Conservation (phyloP, 768 basidiomycete species). For the Leccinum variicolor region DNA sequence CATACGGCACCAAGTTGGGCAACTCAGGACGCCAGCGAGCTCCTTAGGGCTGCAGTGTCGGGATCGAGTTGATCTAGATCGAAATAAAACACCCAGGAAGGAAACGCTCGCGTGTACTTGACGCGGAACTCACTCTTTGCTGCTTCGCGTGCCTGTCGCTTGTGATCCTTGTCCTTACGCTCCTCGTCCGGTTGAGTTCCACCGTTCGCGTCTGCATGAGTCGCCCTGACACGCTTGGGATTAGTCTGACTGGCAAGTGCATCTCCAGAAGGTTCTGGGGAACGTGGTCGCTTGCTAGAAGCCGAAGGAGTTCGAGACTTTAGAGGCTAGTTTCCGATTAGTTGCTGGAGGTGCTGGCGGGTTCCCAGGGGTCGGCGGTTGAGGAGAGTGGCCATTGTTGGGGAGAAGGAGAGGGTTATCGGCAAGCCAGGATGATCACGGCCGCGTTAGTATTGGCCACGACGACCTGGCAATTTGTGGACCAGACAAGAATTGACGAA, state of each 20-base stretch:
- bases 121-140: slow-evolving; percentile 69
- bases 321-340: slow-evolving; percentile 33
- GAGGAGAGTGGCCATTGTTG: slow-evolving; percentile 40
- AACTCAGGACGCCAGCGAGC: slow-evolving; percentile 53
- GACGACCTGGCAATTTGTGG: neutral
- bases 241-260: slow-evolving; percentile 16
- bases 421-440: slow-evolving; percentile 5
- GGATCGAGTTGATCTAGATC: slow-evolving; percentile 55
- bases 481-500: neutral
- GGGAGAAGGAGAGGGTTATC: neutral
- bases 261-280: slow-evolving; percentile 46
- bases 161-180: slow-evolving; percentile 46
- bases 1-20: slow-evolving; percentile 74
- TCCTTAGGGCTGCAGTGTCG: slow-evolving; percentile 33
- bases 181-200: slow-evolving; percentile 32
- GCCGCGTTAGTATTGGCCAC: neutral
- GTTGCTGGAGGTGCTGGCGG: slow-evolving; percentile 38
- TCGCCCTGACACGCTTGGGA: slow-evolving; percentile 46
- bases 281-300: slow-evolving; percentile 47
- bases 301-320: slow-evolving; percentile 32
- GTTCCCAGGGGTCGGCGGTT: slow-evolving; percentile 48
- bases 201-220: slow-evolving; percentile 19
- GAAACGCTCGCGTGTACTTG: slow-evolving; percentile 86
- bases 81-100: slow-evolving; percentile 81
- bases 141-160: slow-evolving; percentile 48